phyloP scores from a whole-genome alignment of 2,329 filamentous ascomycete genomes.

The Plenodomus lindquistii region DNA sequence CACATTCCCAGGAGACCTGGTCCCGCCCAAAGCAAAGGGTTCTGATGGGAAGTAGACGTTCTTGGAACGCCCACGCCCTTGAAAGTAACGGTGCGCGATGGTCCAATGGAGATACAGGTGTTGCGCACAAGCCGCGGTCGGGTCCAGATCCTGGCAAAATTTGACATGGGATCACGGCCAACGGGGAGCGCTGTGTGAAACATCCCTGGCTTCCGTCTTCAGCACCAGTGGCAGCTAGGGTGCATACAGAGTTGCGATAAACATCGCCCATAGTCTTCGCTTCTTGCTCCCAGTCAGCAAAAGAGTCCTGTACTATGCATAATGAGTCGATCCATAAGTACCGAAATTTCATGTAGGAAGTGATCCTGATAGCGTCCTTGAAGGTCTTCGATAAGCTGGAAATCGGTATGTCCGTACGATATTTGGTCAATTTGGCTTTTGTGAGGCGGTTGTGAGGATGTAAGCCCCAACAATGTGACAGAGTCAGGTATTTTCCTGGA shows the following conservation, averaged over 20 bases:
- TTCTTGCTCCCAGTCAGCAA: constrained; percentile 3
- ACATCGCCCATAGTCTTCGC: constrained; percentile 1
- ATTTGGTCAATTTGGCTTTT: background rate
- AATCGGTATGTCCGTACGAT: background rate
- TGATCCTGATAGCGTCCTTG: background rate
- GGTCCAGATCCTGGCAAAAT: background rate
- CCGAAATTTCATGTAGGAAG: constrained; percentile 2
- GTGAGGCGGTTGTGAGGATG: background rate
- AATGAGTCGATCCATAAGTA: constrained; percentile 24
- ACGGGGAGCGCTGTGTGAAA: background rate
- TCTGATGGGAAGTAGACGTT: constrained; percentile 1
- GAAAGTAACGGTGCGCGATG: background rate
- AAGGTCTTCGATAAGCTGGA: background rate
- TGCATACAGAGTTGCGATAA: constrained; percentile 1
- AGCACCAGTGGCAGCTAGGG: background rate
- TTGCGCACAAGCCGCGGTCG: background rate
- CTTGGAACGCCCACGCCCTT: constrained; percentile 6
- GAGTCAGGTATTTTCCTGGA: no score
- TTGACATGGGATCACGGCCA: background rate
- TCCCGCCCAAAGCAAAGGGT: constrained; percentile 1
- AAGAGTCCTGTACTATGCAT: constrained; percentile 3
- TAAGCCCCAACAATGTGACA: background rate
- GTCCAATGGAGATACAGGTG: background rate
- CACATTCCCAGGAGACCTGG: constrained; percentile 3
- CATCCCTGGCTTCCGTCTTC: background rate